Evolutionary conservation across 768 basidiomycete species (phyloP), one percentile per base, ranked within the genome.

Genomic region (Chalciporus chontae): DNA sequence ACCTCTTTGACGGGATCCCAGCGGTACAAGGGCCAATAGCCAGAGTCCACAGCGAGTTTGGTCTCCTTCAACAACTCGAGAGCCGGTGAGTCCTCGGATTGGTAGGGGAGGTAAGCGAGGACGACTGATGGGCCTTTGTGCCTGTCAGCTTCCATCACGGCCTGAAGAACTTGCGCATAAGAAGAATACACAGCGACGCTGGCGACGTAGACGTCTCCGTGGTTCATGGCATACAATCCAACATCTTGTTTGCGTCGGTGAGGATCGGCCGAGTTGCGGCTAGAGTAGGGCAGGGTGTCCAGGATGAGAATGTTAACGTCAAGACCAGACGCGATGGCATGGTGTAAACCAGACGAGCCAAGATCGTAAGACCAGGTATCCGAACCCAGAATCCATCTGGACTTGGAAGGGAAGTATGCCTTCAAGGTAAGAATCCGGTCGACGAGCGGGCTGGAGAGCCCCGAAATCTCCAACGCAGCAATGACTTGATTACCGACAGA

Each of bases 281-380:
- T 70, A 2, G 92, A 84, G 70, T 96, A 99, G 0, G 96, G 91
- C 3, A 86, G 70, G 7, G 88, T 94, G 69, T 99, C 96, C 62
- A 98, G 83, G 56, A 98, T 84, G 66, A 99, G 87, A 50, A 98
- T 81, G 73, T 99, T 99, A 71, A 98, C 76, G 67, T 98, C 86
- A 50, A 94, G 78, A 17, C 86, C 83, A 6, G 94, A 95, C 17
- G 94, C 84, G 47, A 98, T 88, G 60, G 85, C 84, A 59, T 98
- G 96, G 67, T 99, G 95, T 34, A 99, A 75, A 42, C 95, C 96
- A 2, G 93, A 95, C 3, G 92, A 83, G 37, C 95, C 96, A 37
- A 98, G 82, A 69, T 98, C 96, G 66, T 96, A 92, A 0, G 94
- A 88, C 96, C 96, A 98, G 0, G 91, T 89, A 65, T 99, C 96